phyloP scores from a whole-genome alignment of 169 alveolate genomes.

The Hammondia hammondi region DNA sequence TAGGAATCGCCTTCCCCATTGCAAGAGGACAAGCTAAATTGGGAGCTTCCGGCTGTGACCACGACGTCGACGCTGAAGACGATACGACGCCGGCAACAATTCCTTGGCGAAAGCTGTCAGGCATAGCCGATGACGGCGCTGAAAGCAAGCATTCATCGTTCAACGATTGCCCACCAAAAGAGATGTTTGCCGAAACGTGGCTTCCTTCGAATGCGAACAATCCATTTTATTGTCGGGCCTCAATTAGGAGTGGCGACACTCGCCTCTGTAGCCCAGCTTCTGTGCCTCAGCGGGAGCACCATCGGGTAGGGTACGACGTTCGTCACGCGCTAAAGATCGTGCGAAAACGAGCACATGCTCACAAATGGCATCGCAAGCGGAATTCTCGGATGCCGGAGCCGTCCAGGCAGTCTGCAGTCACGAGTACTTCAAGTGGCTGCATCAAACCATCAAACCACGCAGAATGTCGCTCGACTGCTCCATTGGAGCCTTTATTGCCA shows the following conservation, averaged over 20 bases:
- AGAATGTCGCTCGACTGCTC: no score
- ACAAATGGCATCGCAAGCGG: neutral
- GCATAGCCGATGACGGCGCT: neutral
- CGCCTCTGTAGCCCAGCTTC: neutral
- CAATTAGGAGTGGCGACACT: neutral
- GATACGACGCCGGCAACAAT: neutral
- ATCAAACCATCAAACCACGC: no score
- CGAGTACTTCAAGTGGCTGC: neutral
- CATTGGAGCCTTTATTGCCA: no score
- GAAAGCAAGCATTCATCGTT: neutral
- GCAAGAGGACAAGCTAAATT: no score
- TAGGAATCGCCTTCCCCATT: neutral
- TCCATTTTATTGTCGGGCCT: neutral
- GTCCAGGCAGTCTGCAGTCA: neutral
- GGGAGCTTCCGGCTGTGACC: neutral
- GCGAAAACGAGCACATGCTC: neutral
- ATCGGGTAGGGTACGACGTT: neutral
- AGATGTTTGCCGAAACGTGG: neutral
- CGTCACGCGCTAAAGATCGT: neutral
- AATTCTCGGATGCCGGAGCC: neutral
- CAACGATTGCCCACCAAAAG: neutral
- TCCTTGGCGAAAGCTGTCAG: constrained; percentile 22
- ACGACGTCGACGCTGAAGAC: neutral
- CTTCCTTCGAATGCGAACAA: neutral
- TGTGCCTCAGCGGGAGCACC: neutral